phyloP scores from a whole-genome alignment of 768 basidiomycete species.

The Postia placenta region DNA sequence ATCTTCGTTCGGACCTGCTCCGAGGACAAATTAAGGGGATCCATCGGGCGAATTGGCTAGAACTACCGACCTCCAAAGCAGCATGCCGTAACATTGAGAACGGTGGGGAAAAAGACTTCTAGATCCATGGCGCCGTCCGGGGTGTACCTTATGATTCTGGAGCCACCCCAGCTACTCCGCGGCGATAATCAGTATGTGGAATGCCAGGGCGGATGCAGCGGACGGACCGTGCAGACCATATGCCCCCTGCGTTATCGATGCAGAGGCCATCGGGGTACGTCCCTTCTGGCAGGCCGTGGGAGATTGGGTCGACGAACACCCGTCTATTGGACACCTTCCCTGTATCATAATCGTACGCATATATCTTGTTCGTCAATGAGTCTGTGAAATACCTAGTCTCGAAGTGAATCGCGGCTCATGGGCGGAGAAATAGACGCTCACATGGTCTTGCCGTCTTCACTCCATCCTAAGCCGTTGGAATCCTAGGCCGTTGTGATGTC shows the following conservation, averaged over 20 bases:
- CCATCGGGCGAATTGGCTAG: neutral
- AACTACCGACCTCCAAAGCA: conserved; percentile 54
- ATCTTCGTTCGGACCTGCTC: conserved; percentile 51
- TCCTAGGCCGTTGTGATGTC: conserved; percentile 31
- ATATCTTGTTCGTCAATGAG: conserved; percentile 58
- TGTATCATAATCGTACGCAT: conserved; percentile 56
- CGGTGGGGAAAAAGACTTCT: conserved; percentile 56
- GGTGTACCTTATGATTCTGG: conserved; percentile 49
- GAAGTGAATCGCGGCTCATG: neutral
- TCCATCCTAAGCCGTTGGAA: conserved; percentile 63
- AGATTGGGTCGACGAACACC: conserved; percentile 50
- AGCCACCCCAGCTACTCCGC: conserved; percentile 53
- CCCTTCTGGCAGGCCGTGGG: conserved; percentile 41
- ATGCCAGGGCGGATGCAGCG: conserved; percentile 7
- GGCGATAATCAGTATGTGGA: neutral
- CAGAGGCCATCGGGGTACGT: conserved; percentile 64
- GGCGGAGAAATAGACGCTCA: conserved; percentile 19
- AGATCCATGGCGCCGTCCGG: conserved; percentile 48
- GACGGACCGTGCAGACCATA: conserved; percentile 60
- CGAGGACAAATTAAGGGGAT: neutral
- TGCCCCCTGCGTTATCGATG: conserved; percentile 52
- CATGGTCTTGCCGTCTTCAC: conserved; percentile 55
- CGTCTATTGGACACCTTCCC: conserved; percentile 54
- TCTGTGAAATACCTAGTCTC: conserved; percentile 63
- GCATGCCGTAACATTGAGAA: conserved; percentile 57